Evolutionary conservation across 768 basidiomycete species (phyloP), one percentile per base, ranked within the genome.

Genomic region (Fomitopsis serialis): DNA sequence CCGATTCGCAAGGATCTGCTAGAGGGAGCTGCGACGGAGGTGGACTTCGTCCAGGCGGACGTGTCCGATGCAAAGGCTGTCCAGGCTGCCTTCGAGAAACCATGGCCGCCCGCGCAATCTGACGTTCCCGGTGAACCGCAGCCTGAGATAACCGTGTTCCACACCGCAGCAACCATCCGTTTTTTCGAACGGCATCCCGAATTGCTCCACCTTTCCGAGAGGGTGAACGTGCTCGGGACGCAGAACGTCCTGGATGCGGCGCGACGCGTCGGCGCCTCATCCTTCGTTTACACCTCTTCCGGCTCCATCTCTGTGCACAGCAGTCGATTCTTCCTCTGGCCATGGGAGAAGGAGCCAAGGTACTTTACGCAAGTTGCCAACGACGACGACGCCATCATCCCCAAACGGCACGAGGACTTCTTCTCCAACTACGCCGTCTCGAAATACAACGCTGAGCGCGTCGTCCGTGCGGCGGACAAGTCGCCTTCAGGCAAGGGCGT

Each of bases 351-450:
- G 24, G 74, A 72, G 53, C 84, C 86, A 0, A 58, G 71, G 24
- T 67, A 70, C 56, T 82, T 83, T 58, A 74, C 85, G 8, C 89
- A 92, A 65, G 69, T 77, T 2, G 72, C 87, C 54, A 76, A 77
- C 50, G 88, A 89, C 61, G 78, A 84, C 53, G 82, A 87, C 45
- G 57, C 52, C 23, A 60, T 65, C 12, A 58, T 80, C 1, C 84
- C 85, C 9, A 78, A 72, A 60, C 69, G 63, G 4, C 84, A 87
- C 58, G 68, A 76, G 13, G 73, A 84, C 12, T 86, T 82, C 64
- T 89, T 88, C 68, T 90, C 88, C 12, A 91, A 90, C 63, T 91
- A 91, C 53, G 86, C 88, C 0, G 78, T 71, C 22, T 80, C 84
- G 37, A 91, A 91, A 63, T 60, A 70, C 8, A 66, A 71, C 24